Conservation (phyloP, 306 rosid genomes). For the Herpetospermum pedunculosum region DNA sequence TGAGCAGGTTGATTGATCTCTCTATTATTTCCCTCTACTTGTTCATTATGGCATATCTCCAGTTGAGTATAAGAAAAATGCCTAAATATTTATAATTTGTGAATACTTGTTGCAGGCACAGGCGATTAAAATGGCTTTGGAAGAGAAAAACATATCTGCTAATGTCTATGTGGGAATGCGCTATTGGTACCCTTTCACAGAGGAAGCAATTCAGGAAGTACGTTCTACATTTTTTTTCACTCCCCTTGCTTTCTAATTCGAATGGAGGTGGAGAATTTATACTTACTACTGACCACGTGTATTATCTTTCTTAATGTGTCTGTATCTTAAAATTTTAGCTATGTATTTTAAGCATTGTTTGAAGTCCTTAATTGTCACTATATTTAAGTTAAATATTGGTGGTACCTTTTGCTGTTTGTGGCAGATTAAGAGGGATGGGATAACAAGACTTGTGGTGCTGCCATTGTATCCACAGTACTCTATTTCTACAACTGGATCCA, state of each 20-base stretch:
- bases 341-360: background rate
- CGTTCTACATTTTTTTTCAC: conserved; percentile 14
- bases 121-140: conserved; percentile 74
- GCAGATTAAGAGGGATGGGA: conserved; percentile 80
- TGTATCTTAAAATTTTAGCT: background rate
- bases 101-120: conserved; percentile 47
- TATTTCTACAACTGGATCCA: conserved; percentile 99
- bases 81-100: conserved; percentile 1
- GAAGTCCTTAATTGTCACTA: background rate
- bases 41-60: background rate
- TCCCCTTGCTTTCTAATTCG: background rate
- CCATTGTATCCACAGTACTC: conserved; percentile 97
- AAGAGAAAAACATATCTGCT: conserved; percentile 60
- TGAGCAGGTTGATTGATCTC: conserved; percentile 54
- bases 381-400: background rate
- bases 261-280: background rate
- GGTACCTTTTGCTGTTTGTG: background rate
- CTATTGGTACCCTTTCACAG: conserved; percentile 98
- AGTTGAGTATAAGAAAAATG: conserved; percentile 2
- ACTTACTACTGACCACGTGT: background rate
- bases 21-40: background rate
- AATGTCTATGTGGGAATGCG: conserved; percentile 92
- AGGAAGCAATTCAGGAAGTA: conserved; percentile 91
- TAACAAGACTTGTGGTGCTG: conserved; percentile 91
- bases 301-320: background rate